phyloP scores from a whole-genome alignment of 2,329 filamentous ascomycete genomes.

The Penicillium fuscoglaucum region DNA sequence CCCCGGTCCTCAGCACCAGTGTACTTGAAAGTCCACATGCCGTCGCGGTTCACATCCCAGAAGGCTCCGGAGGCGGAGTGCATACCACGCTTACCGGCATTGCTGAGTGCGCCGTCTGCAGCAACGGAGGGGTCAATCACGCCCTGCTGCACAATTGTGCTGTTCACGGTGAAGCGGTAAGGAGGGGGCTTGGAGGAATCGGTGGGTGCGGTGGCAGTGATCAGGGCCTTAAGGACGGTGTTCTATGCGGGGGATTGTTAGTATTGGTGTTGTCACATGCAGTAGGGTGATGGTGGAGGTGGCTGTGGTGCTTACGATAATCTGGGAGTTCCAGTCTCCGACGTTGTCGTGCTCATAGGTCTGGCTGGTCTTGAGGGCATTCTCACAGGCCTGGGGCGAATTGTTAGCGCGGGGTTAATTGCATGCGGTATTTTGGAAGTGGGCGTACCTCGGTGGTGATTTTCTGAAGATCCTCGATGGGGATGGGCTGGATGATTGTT shows the following conservation, averaged over 20 bases:
- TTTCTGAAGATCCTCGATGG: constrained; percentile 75
- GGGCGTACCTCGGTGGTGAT: constrained; percentile 75
- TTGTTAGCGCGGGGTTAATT: constrained; percentile 11
- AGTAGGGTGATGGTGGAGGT: not conserved
- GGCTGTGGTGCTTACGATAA: constrained; percentile 69
- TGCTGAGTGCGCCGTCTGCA: constrained; percentile 57
- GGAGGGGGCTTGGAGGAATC: constrained; percentile 50
- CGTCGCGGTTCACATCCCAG: constrained; percentile 54
- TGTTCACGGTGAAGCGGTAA: constrained; percentile 96
- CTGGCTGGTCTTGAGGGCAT: constrained; percentile 69
- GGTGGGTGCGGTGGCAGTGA: constrained; percentile 43
- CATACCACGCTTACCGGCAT: constrained; percentile 75
- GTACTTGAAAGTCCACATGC: constrained; percentile 56
- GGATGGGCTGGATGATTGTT: constrained; percentile 62
- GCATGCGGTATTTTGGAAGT: not conserved
- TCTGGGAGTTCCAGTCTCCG: constrained; percentile 83
- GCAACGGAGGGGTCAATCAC: constrained; percentile 56
- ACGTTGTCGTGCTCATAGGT: constrained; percentile 87
- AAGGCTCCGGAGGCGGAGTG: constrained; percentile 52
- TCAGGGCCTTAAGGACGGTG: constrained; percentile 43
- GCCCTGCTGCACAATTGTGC: constrained; percentile 92
- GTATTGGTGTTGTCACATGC: not conserved
- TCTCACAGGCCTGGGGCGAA: constrained; percentile 72
- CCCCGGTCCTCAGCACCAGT: constrained; percentile 48
- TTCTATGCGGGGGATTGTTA: constrained; percentile 30